Conservation (phyloP, 148 eudicot genomes). For the Hydrangea macrophylla region DNA sequence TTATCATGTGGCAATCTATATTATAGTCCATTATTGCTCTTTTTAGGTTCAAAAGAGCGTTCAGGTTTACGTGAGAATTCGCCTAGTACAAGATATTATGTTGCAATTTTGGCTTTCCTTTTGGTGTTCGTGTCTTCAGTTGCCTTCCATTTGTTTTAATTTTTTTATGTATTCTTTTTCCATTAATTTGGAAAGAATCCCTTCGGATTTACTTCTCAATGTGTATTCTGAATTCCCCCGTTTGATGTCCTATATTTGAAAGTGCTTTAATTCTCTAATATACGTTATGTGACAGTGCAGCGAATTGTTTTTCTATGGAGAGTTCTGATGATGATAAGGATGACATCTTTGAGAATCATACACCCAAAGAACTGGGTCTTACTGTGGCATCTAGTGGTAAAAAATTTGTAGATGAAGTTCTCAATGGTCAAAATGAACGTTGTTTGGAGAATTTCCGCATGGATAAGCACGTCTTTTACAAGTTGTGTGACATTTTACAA, state of each 20-base stretch:
- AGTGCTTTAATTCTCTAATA: not conserved
- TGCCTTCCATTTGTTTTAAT: too few relatives aligned
- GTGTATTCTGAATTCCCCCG: too few relatives aligned
- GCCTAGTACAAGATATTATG: too few relatives aligned
- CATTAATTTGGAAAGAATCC: too few relatives aligned
- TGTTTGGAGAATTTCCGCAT: conserved; percentile 43
- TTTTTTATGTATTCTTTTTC: too few relatives aligned
- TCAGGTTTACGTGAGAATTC: too few relatives aligned
- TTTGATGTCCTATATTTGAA: not conserved
- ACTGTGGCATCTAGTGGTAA: conserved; percentile 15
- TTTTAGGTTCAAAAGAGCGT: too few relatives aligned
- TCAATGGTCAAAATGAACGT: conserved; percentile 27
- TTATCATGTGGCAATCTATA: not conserved
- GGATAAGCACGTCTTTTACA: conserved; percentile 39
- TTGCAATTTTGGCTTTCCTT: not conserved
- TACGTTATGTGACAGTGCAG: conserved; percentile 7
- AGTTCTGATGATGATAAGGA: conserved; percentile 33
- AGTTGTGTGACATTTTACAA: conserved; percentile 34
- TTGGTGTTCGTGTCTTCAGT: not conserved
- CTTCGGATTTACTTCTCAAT: too few relatives aligned
- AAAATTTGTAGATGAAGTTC: conserved; percentile 41
- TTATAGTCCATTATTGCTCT: too few relatives aligned
- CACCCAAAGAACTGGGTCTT: conserved; percentile 13
- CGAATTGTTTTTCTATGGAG: conserved; percentile 25
- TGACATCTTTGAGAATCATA: conserved; percentile 8